These are phyloP conservation scores for Lipomyces spencermartinsiae DNA, from an alignment of 805 yeast species.

Conservation along the genomic window DNA sequence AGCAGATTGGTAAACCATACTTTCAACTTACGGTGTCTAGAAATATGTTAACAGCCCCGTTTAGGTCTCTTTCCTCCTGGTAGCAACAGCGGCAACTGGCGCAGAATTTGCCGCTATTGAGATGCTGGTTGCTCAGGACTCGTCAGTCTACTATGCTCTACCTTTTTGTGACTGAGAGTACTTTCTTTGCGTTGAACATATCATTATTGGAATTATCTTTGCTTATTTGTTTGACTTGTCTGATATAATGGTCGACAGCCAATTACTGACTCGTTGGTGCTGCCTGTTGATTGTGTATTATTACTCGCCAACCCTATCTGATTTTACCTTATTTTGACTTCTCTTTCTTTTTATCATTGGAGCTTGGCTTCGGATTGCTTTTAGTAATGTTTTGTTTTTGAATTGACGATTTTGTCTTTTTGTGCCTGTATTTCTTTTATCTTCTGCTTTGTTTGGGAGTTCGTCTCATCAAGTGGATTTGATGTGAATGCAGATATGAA, in stretches of 20 bases:
- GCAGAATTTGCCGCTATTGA: slow-evolving; percentile 25
- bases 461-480: slow-evolving; percentile 13
- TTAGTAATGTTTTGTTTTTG: background rate
- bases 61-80: slow-evolving; percentile 38
- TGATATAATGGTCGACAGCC: background rate
- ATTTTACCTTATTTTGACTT: background rate
- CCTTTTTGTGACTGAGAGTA: background rate
- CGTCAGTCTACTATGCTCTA: background rate
- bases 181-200: background rate
- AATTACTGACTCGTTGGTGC: background rate
- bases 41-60: background rate
- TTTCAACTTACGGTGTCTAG: background rate
- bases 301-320: background rate
- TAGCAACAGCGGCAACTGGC: slow-evolving; percentile 36
- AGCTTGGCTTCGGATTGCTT: background rate
- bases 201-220: slow-evolving; percentile 1
- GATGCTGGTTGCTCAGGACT: background rate
- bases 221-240: background rate
- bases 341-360: slow-evolving; percentile 10
- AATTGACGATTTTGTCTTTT: slow-evolving; percentile 4
- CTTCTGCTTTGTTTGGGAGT: slow-evolving; percentile 11
- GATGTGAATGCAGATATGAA: slow-evolving; percentile 7
- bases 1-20: slow-evolving; percentile 41
- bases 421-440: slow-evolving; percentile 4
- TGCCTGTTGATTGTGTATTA: background rate